Evolutionary conservation across 192 early-diverging fungal genomes (phyloP).

Genomic region (Coemansia sp.): DNA sequence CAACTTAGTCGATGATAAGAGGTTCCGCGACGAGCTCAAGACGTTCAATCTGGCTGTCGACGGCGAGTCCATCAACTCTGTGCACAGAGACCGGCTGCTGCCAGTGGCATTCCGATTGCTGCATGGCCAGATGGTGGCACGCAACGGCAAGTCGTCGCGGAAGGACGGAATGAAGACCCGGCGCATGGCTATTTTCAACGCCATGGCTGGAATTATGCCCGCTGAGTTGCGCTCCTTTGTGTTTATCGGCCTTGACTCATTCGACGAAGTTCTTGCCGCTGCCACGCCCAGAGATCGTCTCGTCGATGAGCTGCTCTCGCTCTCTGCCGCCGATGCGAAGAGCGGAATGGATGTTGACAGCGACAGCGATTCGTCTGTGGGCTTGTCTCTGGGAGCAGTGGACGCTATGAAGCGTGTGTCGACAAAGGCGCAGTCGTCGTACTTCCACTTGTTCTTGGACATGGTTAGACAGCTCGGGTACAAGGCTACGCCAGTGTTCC

Average conservation of each 20-base stretch:
- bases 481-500: slow-evolving; percentile 69
- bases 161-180: slow-evolving; percentile 70
- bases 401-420: slow-evolving; percentile 29
- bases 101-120: slow-evolving; percentile 78
- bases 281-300: slow-evolving; percentile 48
- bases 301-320: slow-evolving; percentile 39
- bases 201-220: slow-evolving; percentile 65
- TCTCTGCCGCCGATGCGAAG: slow-evolving; percentile 16
- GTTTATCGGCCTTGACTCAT: slow-evolving; percentile 80
- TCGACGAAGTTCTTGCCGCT: slow-evolving; percentile 41
- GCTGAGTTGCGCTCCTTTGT: slow-evolving; percentile 72
- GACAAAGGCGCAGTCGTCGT: slow-evolving; percentile 70
- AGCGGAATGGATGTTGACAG: slow-evolving; percentile 27
- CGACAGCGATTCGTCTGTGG: background rate
- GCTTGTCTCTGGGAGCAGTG: background rate
- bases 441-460: slow-evolving; percentile 76
- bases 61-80: slow-evolving; percentile 59
- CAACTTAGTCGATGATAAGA: slow-evolving; percentile 75
- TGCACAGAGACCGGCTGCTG: slow-evolving; percentile 71
- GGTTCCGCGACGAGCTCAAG: slow-evolving; percentile 89
- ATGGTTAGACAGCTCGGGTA: slow-evolving; percentile 79
- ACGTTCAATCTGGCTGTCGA: slow-evolving; percentile 69
- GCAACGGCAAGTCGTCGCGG: slow-evolving; percentile 71
- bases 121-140: slow-evolving; percentile 85
- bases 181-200: slow-evolving; percentile 80